Percentiles rank a stretch among this genome's conserved stretches.
Evolutionary conservation across 164 flowering plant species (phyloP).

Genomic region (Berberis vulgaris): DNA sequence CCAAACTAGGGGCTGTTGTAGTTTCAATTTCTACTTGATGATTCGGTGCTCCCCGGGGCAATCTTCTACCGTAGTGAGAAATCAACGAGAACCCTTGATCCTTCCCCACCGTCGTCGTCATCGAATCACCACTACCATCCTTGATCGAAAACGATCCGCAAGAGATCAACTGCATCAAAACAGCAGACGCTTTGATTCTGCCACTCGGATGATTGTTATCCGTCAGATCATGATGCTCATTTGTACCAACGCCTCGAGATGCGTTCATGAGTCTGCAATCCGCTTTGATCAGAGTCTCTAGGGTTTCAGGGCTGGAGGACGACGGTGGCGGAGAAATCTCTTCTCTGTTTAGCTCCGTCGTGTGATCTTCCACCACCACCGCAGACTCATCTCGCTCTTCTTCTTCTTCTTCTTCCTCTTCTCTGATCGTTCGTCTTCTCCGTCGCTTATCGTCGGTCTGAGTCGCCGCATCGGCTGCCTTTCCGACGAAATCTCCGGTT

Average conservation of each 20-base stretch:
- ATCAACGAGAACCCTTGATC: slow-evolving; percentile 52
- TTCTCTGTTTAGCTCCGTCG: slow-evolving; percentile 50
- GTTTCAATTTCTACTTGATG: slow-evolving; percentile 16
- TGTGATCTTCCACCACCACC: slow-evolving; percentile 7
- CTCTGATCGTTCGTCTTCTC: slow-evolving; percentile 23
- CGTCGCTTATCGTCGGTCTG: slow-evolving; percentile 66
- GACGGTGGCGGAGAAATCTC: slow-evolving; percentile 92
- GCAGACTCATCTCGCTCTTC: too few species aligned
- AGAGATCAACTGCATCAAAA: slow-evolving; percentile 78
- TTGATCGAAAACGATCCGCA: slow-evolving; percentile 77
- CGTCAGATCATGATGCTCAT: slow-evolving; percentile 9
- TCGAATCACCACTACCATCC: slow-evolving; percentile 20
- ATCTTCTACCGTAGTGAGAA: slow-evolving; percentile 38
- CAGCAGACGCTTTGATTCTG: slow-evolving; percentile 54
- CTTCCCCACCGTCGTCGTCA: slow-evolving; percentile 8
- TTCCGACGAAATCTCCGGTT: slow-evolving; percentile 19
- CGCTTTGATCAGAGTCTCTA: slow-evolving; percentile 68
- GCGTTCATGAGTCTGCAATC: slow-evolving; percentile 34
- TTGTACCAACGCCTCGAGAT: background rate
- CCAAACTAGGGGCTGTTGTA: slow-evolving; percentile 27
- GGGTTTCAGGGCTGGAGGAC: slow-evolving; percentile 84
- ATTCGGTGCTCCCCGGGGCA: slow-evolving; percentile 42
- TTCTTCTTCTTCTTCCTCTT: slow-evolving; percentile 18
- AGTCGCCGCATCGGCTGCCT: slow-evolving; percentile 70
- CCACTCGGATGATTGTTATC: slow-evolving; percentile 30